Base-by-base conservation (phyloP, 2,329 filamentous ascomycete species). In the Colletotrichum costaricense region DNA sequence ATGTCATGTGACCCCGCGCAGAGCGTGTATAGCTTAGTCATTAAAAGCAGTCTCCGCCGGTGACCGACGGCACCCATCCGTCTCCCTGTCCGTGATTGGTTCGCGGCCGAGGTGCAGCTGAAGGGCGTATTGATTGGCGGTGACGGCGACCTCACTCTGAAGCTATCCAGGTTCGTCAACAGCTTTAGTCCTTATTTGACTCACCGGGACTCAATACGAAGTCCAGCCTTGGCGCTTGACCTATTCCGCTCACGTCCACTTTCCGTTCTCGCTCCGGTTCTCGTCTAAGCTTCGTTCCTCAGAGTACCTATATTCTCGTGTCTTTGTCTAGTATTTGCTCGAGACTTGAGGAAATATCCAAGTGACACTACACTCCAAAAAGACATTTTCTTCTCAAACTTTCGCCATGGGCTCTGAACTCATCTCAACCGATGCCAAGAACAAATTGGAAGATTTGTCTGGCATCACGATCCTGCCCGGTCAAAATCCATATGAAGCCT, bases 401-500 rank as follows among this genome's bases (percentile, higher is more conserved):
- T 22, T 5, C 63, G 76, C 74, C 11, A 85, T 85, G 83, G 79
- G 76, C 9, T 77, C 83, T 2, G 77, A 78, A n/a, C 76, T 86
- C 4, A 81, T 82, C 38, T 80, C 82, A 1, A 80, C 82, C 11
- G 85, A 88, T 55, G 82, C 83, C 16, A 83, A 81, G 74, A 88
- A 88, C 79, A 88, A 86, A 81, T 79, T 89, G 12, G 86, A 89
- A 77, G 88, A 90, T 65, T 80, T 90, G 30, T 90, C 89, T 1
- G 88, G 88, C 16, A 81, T 89, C 62, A 79, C 82, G 24, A 78
- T 87, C 69, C 80, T 84, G 75, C 85, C 87, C 0, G 89, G 87
- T 58, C 88, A 90, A 79, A 97, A 97, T 76, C 94, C 94, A 1
- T 97, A 95, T 80, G 88, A 94, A 76, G 90, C 92, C 22, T 84